Percentiles rank a stretch among this genome's conserved stretches.
These are phyloP conservation scores for Aspergillus costaricaensis DNA, from an alignment of 2,329 filamentous ascomycete genomes.

Conservation along the genomic window DNA sequence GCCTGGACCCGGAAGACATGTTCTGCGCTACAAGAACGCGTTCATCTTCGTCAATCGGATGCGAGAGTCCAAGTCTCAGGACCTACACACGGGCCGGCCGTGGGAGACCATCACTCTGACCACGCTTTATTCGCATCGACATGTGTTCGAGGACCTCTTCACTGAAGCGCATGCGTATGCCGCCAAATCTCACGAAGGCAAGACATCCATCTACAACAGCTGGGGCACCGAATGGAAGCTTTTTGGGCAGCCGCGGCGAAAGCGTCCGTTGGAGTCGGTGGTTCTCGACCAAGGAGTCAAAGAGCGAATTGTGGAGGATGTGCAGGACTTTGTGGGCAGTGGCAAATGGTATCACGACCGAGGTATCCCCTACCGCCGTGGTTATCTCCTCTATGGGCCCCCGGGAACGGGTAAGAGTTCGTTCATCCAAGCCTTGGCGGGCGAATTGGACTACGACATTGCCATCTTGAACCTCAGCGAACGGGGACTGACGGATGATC, in stretches of 20 bases:
- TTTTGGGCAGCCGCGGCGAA: constrained; percentile 81
- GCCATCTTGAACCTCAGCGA: constrained; percentile 91
- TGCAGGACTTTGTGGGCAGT: constrained; percentile 76
- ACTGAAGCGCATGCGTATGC: constrained; percentile 81
- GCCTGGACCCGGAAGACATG: constrained; percentile 85
- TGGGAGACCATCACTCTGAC: constrained; percentile 94
- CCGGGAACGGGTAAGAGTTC: constrained; percentile 92
- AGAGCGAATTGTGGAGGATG: constrained; percentile 76
- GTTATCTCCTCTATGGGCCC: constrained; percentile 85
- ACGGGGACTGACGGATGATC: constrained; percentile 84
- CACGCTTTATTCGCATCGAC: constrained; percentile 82
- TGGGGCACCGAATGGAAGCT: constrained; percentile 81
- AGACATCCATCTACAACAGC: constrained; percentile 87
- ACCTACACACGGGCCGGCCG: constrained; percentile 79
- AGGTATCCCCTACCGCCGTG: constrained; percentile 89
- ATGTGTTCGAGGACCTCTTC: constrained; percentile 89
- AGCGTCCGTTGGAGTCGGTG: constrained; percentile 85
- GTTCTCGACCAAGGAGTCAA: constrained; percentile 82
- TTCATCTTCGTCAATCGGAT: constrained; percentile 86
- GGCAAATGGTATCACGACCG: constrained; percentile 89
- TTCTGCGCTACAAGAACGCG: constrained; percentile 81
- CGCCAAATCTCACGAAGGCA: constrained; percentile 79
- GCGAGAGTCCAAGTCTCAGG: constrained; percentile 77
- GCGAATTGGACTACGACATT: constrained; percentile 88
- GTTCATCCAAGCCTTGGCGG: constrained; percentile 92